A percentile compares a stretch with the other conserved stretches of the same genome.
Evolutionary conservation across 345 rosid genomes (phyloP).

Genomic region (Linum lewisii): DNA sequence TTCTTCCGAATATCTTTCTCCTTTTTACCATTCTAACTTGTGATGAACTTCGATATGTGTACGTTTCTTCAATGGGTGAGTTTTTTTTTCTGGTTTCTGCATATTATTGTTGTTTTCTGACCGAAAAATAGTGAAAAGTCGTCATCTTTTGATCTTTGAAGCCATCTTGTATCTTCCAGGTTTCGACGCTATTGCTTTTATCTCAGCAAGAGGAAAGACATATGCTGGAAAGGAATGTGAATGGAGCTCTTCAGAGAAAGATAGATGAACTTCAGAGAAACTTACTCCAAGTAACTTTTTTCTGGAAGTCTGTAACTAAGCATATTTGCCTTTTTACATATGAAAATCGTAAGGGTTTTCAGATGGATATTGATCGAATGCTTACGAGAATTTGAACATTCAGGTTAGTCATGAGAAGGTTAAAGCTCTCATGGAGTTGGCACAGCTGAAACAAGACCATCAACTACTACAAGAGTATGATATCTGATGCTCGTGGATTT

Average conservation of each 20-base stretch:
- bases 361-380: conserved; percentile 8
- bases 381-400: conserved; percentile 7
- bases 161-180: conserved; percentile 35
- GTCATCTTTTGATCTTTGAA: conserved; percentile 6
- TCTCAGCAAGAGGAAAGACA: conserved; percentile 97
- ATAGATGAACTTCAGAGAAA: conserved; percentile 87
- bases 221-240: conserved; percentile 77
- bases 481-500: not conserved
- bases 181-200: conserved; percentile 65
- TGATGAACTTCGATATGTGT: too few species aligned
- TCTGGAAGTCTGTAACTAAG: not conserved
- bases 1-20: conserved; percentile 1
- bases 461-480: conserved; percentile 61
- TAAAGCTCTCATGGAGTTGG: conserved; percentile 84
- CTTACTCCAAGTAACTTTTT: conserved; percentile 61
- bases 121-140: not conserved
- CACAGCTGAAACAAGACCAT: conserved; percentile 65
- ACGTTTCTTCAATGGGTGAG: too few species aligned
- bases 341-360: not conserved
- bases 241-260: conserved; percentile 72
- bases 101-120: not conserved
- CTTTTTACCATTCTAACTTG: not conserved
- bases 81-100: too few species aligned
- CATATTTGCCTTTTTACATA: conserved; percentile 5
- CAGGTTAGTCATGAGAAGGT: conserved; percentile 97